These are phyloP conservation scores for Podila horticola DNA, from an alignment of 192 early-diverging fungal species.

Conservation along the genomic window DNA sequence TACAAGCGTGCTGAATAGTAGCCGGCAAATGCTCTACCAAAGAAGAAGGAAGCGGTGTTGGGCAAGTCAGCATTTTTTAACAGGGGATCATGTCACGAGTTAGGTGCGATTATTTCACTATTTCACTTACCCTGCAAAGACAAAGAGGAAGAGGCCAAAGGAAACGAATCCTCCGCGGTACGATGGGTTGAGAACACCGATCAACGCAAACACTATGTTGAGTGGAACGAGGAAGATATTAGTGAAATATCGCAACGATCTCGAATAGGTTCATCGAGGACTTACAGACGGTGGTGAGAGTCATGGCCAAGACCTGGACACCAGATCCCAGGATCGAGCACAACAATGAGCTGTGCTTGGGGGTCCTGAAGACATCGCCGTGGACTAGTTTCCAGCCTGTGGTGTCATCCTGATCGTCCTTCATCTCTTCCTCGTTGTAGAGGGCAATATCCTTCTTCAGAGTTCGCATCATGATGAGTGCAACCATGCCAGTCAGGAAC, in stretches of 20 bases:
- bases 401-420: conserved; percentile 76
- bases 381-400: conserved; percentile 83
- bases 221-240: too few relatives aligned
- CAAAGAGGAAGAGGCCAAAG: conserved; percentile 63
- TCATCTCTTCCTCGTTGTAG: conserved; percentile 59
- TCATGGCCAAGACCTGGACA: conserved; percentile 72
- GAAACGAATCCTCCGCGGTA: conserved; percentile 73
- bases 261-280: background rate
- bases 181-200: conserved; percentile 71
- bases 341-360: conserved; percentile 68
- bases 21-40: conserved; percentile 60
- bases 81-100: background rate
- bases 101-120: background rate
- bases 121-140: conserved; percentile 57
- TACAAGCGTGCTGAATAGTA: conserved; percentile 78
- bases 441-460: conserved; percentile 66
- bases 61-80: too few relatives aligned
- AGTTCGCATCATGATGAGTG: conserved; percentile 74
- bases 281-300: conserved; percentile 57
- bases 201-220: conserved; percentile 56
- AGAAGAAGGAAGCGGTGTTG: too few relatives aligned
- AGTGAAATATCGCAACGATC: too few relatives aligned
- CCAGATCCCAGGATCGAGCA: conserved; percentile 78
- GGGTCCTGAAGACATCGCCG: conserved; percentile 83
- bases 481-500: conserved; percentile 70